Evolutionary conservation across 306 rosid genomes (phyloP), one percentile per base, ranked within the genome.

Genomic region (Quillaja saponaria): DNA sequence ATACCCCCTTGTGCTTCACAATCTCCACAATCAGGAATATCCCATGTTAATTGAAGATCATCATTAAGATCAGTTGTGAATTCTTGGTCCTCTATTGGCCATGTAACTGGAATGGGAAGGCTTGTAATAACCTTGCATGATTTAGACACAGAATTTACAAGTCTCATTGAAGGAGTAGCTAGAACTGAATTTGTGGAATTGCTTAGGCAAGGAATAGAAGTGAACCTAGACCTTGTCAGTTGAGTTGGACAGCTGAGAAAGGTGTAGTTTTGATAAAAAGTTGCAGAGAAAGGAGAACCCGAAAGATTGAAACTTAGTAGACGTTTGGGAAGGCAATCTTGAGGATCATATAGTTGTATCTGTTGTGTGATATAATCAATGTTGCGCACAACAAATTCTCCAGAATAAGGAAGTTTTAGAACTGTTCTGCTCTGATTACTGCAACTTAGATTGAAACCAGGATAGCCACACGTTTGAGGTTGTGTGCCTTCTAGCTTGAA

Each of bases 381-480:
- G 34, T 47, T 35, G 25, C 84, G 49, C 34, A 90, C 87, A 12
- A 39, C 72, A 64, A 86, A 84, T 0, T 74, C 75, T 21, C 79
- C 84, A 0, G 84, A 49, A 59, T 70, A 13, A 41, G 91, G 82
- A 13, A 90, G 83, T 54, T 25, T 67, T 11, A 84, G 19, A 50
- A 78, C 75, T 3, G 82, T 47, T 34, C 7, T 37, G n/a, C 72
- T 67, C 18, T 64, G 71, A 20, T 34, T 55, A 14, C 72, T 72
- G 72, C 96, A 86, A 33, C 61, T 19, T 12, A 90, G 58, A 46
- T 65, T 51, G 75, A 90, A 90, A 63, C 84, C 95, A 3, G 87
- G 89, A 64, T 80, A 86, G 19, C 91, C 85, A 35, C 91, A 86
- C 64, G 53, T 53, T 37, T 60, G 46, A 13, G 67, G 69, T 61